Evolutionary conservation across 371 early-diverging fungal species (phyloP).

Genomic region (Mortierella sp.): DNA sequence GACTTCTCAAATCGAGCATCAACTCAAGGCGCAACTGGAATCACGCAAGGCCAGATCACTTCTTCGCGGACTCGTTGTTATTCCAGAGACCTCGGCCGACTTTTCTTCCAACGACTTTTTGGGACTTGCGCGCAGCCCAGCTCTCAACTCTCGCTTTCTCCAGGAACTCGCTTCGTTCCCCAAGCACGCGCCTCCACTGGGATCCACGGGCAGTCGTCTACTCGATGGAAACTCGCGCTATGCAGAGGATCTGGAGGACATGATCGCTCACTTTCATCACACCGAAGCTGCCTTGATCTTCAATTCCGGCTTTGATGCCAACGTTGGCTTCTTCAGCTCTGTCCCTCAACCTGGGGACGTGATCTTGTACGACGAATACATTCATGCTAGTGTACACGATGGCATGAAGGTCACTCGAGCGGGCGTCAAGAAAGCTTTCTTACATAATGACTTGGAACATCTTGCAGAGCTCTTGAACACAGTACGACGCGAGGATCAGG

Average conservation of each 20-base stretch:
- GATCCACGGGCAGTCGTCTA: slow-evolving; percentile 84
- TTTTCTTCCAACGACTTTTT: slow-evolving; percentile 89
- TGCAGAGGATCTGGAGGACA: slow-evolving; percentile 68
- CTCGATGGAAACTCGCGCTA: slow-evolving; percentile 78
- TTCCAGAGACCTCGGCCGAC: slow-evolving; percentile 58
- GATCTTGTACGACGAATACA: slow-evolving; percentile 76
- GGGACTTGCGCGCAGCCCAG: slow-evolving; percentile 67
- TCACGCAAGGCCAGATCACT: slow-evolving; percentile 43
- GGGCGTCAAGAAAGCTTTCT: slow-evolving; percentile 60
- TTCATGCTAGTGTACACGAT: slow-evolving; percentile 89
- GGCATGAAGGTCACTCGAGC: slow-evolving; percentile 75
- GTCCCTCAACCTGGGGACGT: slow-evolving; percentile 75
- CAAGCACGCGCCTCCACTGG: slow-evolving; percentile 56
- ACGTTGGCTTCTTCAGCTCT: slow-evolving; percentile 73
- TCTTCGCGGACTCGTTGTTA: slow-evolving; percentile 45
- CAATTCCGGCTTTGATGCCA: slow-evolving; percentile 90
- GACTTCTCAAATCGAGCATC: slow-evolving; percentile 43
- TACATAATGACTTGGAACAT: slow-evolving; percentile 73
- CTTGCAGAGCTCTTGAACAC: slow-evolving; percentile 54
- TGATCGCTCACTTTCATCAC: slow-evolving; percentile 72
- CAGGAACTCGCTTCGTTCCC: slow-evolving; percentile 57
- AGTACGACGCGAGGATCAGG: slow-evolving; percentile 35
- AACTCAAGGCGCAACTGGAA: slow-evolving; percentile 34
- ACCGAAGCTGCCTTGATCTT: slow-evolving; percentile 75
- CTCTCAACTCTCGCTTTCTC: slow-evolving; percentile 58